Base-by-base conservation (phyloP, 345 rosid genomes). In the Chamaenerion angustifolium region DNA sequence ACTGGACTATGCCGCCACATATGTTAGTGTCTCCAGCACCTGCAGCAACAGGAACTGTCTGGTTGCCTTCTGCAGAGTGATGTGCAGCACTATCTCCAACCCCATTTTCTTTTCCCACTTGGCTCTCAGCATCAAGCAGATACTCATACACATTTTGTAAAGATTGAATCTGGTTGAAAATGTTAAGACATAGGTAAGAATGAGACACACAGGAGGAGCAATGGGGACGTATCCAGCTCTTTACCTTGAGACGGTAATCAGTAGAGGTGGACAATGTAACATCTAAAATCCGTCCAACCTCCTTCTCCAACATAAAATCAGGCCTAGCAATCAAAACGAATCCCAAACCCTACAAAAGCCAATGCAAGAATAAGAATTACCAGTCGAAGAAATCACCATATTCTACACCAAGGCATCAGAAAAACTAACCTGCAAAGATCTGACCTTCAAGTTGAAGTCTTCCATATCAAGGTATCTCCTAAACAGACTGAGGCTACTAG, bases 11-110 rank as follows among this genome's bases (percentile, higher is more conserved):
- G 62, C 99, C 96, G n/a, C 99, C 99, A 61, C 99, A 93, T 45
- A 88, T 82, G 76, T 93, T 93, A 43, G 95, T 79, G 67, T 93
- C 99, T 40, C 96, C 96, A 23, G 99, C 99, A 74, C 99, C 99
- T 12, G 99, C 99, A 50, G 99, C 99, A 68, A 88, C 99, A 43
- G 96, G 95, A 48, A 92, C 95, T 46, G 75, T 68, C 37, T 71
- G 43, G 54, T 77, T 81, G 58, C 65, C 76, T 66, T 80, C 85
- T 59, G 56, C 75, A 21, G 76, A 54, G 64, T 61, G 45, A 56
- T 63, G 46, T 56, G 60, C 72, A 11, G 17, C 68, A 63, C 61
- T 64, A 63, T 68, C 64, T 64, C 50, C 52, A 48, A 55, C 70
- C 67, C 56, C 70, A 67, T 79, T 80, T 50, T 81, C 94, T 4